phyloP scores from a whole-genome alignment of 768 basidiomycete species.

The Termitomyces sp. region DNA sequence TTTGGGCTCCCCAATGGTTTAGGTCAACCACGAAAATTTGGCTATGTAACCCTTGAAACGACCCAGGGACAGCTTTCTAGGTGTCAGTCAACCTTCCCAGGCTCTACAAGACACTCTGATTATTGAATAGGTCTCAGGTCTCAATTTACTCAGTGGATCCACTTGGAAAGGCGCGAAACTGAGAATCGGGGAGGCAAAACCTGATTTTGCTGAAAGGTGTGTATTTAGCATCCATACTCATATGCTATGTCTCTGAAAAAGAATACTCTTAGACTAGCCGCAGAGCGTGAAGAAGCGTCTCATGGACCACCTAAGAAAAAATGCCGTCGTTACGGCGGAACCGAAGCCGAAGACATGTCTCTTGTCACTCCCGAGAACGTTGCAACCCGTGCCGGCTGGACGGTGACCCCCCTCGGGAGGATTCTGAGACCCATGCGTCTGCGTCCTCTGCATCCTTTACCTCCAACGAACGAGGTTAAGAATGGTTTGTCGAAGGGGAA shows the following conservation, averaged over 20 bases:
- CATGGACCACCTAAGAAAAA: conserved; percentile 40
- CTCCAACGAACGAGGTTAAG: conserved; percentile 24
- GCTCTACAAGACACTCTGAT: not conserved
- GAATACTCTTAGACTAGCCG: conserved; percentile 22
- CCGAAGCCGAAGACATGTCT: conserved; percentile 58
- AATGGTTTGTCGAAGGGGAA: conserved; percentile 12
- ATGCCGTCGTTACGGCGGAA: conserved; percentile 30
- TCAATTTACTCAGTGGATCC: conserved; percentile 72
- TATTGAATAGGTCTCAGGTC: conserved; percentile 59
- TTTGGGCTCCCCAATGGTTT: conserved; percentile 60
- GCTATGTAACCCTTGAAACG: conserved; percentile 66
- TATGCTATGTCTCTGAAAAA: not conserved
- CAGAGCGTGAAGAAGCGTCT: conserved; percentile 26
- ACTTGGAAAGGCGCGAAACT: conserved; percentile 88
- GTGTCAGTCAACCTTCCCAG: conserved; percentile 41
- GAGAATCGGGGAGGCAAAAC: conserved; percentile 79
- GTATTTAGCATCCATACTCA: conserved; percentile 5
- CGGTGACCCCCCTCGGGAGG: conserved; percentile 59
- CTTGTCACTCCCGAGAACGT: conserved; percentile 57
- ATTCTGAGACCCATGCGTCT: conserved; percentile 64
- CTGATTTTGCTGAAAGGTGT: conserved; percentile 64
- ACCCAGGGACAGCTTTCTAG: conserved; percentile 52
- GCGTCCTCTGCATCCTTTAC: conserved; percentile 62
- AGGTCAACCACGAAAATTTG: conserved; percentile 67
- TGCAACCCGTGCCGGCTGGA: conserved; percentile 55